These are phyloP conservation scores for Wickerhamomyces mucosus DNA, from an alignment of 805 yeast genomes.

Conservation along the genomic window DNA sequence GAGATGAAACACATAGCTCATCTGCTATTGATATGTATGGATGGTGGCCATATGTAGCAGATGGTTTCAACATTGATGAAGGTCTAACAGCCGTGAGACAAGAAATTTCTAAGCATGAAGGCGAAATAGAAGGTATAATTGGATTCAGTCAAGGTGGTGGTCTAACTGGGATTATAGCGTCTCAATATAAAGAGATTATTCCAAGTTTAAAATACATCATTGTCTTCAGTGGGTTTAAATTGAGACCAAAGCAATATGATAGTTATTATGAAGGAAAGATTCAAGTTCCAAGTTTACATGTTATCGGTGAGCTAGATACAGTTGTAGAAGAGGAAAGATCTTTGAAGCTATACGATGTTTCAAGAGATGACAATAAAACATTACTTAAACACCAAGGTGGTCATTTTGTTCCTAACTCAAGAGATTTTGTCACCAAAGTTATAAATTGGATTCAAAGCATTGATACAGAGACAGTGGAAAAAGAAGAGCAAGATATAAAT, in stretches of 20 bases:
- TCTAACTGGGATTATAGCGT: conserved; percentile 53
- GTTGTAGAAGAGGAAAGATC: conserved; percentile 71
- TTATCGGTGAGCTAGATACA: conserved; percentile 82
- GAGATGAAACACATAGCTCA: conserved; percentile 27
- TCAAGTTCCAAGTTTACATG: conserved; percentile 46
- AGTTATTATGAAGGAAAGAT: conserved; percentile 12
- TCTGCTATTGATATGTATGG: conserved; percentile 31
- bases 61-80: conserved; percentile 19
- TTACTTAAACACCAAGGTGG: conserved; percentile 85
- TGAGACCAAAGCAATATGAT: conserved; percentile 21
- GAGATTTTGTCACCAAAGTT: conserved; percentile 27
- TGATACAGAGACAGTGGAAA: conserved; percentile 1
- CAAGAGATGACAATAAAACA: conserved; percentile 32
- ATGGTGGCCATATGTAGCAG: conserved; percentile 57
- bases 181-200: conserved; percentile 17
- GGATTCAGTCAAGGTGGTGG: conserved; percentile 97
- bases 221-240: conserved; percentile 56
- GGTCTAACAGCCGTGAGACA: conserved; percentile 33
- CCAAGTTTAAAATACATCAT: conserved; percentile 38
- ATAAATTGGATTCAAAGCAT: conserved; percentile 23
- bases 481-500: conserved; percentile 2
- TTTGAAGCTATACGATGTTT: conserved; percentile 42
- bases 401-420: conserved; percentile 89
- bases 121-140: conserved; percentile 74
- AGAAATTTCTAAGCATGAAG: conserved; percentile 36